phyloP scores from a whole-genome alignment of 2,329 filamentous ascomycete genomes.

The Arachnomyces sp. region DNA sequence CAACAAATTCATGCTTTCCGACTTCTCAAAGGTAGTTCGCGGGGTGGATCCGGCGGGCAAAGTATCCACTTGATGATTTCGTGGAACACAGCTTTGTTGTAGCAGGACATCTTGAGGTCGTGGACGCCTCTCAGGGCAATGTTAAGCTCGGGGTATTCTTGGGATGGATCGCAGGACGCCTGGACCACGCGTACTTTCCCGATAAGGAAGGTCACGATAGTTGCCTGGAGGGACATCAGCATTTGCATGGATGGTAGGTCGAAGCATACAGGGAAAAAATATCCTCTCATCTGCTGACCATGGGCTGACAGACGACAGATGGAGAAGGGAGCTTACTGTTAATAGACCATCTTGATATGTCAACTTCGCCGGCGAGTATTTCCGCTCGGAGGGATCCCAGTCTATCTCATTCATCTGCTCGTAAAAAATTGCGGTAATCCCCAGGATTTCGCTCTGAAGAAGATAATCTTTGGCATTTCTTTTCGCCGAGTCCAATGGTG shows the following conservation, averaged over 20 bases:
- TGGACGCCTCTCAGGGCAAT: conserved; percentile 1
- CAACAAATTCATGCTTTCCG: too few relatives aligned
- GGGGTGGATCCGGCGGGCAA: conserved; percentile 2
- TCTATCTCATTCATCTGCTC: conserved; percentile 4
- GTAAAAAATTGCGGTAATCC: conserved; percentile 2
- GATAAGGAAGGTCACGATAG: conserved; percentile 1
- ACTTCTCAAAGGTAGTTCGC: not conserved
- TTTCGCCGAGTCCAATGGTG: conserved; percentile 1
- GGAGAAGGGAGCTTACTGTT: not conserved
- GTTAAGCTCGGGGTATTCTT: not conserved
- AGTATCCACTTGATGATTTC: conserved; percentile 4
- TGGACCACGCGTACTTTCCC: conserved; percentile 6
- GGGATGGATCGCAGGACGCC: conserved; percentile 3
- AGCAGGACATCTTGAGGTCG: not conserved
- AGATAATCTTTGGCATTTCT: conserved; percentile 1
- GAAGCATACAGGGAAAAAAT: not conserved
- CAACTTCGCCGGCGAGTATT: not conserved
- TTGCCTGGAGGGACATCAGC: conserved; percentile 2
- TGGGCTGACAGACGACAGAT: too few relatives aligned
- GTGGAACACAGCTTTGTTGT: not conserved
- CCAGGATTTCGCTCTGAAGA: conserved; percentile 3
- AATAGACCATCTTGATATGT: conserved; percentile 1
- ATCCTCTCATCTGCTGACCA: too few relatives aligned
- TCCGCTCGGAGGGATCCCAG: not conserved
- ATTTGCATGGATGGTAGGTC: conserved; percentile 1